A percentile compares a stretch with the other conserved stretches of the same genome.
Evolutionary conservation across 352 stramenopile species (phyloP).

Genomic region (Pythium coloratum): DNA sequence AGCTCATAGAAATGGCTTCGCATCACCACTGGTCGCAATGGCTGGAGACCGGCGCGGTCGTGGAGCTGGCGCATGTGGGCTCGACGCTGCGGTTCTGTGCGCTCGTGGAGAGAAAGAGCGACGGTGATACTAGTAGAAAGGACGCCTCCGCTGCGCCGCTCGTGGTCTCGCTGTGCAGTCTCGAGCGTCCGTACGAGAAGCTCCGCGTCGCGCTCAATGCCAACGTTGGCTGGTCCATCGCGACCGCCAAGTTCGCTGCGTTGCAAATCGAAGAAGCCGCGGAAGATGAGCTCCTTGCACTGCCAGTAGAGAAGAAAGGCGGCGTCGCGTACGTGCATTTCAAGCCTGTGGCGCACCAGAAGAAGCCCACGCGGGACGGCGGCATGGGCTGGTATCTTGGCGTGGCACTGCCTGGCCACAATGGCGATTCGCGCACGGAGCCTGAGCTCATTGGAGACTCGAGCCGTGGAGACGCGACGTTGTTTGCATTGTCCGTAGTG

Average conservation of each 20-base stretch:
- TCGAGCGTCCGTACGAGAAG: conserved; percentile 76
- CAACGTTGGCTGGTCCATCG: conserved; percentile 57
- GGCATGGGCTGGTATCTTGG: conserved; percentile 60
- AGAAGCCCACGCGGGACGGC: conserved; percentile 53
- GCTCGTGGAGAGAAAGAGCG: conserved; percentile 47
- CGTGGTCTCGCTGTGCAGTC: conserved; percentile 42
- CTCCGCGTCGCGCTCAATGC: conserved; percentile 74
- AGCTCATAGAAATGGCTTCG: conserved; percentile 4
- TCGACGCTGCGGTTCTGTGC: conserved; percentile 46
- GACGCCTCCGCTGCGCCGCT: not conserved
- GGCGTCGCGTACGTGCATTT: conserved; percentile 37
- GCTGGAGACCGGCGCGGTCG: conserved; percentile 57
- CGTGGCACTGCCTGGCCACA: not conserved
- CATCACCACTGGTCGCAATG: conserved; percentile 8
- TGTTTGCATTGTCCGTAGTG: conserved; percentile 53
- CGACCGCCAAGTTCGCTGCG: conserved; percentile 65
- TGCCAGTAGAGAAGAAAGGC: conserved; percentile 1
- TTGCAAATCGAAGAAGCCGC: conserved; percentile 51
- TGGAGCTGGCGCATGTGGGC: conserved; percentile 51
- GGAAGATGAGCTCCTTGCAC: not conserved
- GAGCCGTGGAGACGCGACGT: conserved; percentile 36
- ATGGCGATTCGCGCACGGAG: conserved; percentile 2
- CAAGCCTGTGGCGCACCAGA: conserved; percentile 64
- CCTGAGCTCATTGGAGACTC: conserved; percentile 54
- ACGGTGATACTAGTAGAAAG: conserved; percentile 10